Conservation (phyloP, 2,329 filamentous ascomycete genomes). For the Orbilia quercus region DNA sequence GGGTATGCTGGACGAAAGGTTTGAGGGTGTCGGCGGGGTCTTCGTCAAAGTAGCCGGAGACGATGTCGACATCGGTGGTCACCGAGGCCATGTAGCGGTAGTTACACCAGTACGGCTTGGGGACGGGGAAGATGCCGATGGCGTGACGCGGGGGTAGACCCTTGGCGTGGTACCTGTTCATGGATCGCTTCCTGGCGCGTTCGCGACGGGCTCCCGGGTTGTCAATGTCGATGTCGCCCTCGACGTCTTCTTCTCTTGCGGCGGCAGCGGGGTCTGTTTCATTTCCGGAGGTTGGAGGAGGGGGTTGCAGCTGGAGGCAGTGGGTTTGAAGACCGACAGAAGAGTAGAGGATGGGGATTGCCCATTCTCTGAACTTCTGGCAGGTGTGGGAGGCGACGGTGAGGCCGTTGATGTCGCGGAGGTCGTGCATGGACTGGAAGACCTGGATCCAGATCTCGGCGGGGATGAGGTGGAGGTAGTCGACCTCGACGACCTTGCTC, state of each 20-base stretch:
- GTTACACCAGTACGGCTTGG: conserved; percentile 53
- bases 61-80: conserved; percentile 43
- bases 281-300: conserved; percentile 33
- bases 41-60: conserved; percentile 48
- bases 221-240: conserved; percentile 22
- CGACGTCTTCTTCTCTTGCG: conserved; percentile 23
- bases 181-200: conserved; percentile 40
- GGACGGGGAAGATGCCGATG: conserved; percentile 51
- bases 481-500: conserved; percentile 28
- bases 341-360: conserved; percentile 47
- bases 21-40: conserved; percentile 35
- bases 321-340: conserved; percentile 53
- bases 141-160: conserved; percentile 38
- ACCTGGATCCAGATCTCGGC: conserved; percentile 53
- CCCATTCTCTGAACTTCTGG: conserved; percentile 48
- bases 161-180: conserved; percentile 39
- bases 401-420: conserved; percentile 50
- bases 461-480: conserved; percentile 50
- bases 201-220: conserved; percentile 27
- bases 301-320: conserved; percentile 50
- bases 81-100: conserved; percentile 55
- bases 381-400: conserved; percentile 47
- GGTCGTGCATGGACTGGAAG: conserved; percentile 55
- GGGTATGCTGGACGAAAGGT: conserved; percentile 45
- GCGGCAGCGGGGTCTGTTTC: conserved; percentile 44